phyloP scores from a whole-genome alignment of 805 yeast genomes.

The Barnettozyma vustinii region DNA sequence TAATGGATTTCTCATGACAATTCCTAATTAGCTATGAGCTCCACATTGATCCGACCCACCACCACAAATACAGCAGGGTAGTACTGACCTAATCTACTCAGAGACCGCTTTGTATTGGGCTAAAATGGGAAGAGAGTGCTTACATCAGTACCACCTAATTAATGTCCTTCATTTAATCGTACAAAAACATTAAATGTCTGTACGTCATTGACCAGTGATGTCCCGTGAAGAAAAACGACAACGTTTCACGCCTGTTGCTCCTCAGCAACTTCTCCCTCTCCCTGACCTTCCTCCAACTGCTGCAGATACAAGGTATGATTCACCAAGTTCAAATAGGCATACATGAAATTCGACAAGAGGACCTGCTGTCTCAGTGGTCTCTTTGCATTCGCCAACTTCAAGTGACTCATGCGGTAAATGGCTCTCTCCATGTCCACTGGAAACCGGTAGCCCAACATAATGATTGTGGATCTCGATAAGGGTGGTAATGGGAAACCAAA shows the following conservation, averaged over 20 bases:
- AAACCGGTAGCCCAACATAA: slow-evolving; percentile 79
- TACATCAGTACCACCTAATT: not conserved
- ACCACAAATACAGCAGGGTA: too few relatives aligned
- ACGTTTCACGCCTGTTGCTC: not conserved
- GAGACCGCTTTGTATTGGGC: too few relatives aligned
- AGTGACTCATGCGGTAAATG: slow-evolving; percentile 84
- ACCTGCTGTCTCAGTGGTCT: slow-evolving; percentile 91
- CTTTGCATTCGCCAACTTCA: slow-evolving; percentile 91
- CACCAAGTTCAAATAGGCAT: slow-evolving; percentile 89
- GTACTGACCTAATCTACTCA: not conserved
- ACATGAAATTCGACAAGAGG: slow-evolving; percentile 91
- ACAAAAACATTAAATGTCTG: not conserved
- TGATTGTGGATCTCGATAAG: slow-evolving; percentile 65
- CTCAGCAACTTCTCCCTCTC: slow-evolving; percentile 6
- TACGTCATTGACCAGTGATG: not conserved
- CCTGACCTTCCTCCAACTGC: slow-evolving; percentile 37
- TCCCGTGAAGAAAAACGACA: not conserved
- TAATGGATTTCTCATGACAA: too few relatives aligned
- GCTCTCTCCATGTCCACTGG: slow-evolving; percentile 97
- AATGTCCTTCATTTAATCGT: slow-evolving; percentile 3
- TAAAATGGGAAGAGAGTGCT: too few relatives aligned
- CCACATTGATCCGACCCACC: too few relatives aligned
- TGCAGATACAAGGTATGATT: slow-evolving; percentile 84
- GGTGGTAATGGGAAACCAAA: slow-evolving; percentile 87
- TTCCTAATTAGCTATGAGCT: too few relatives aligned